Evolutionary conservation across 148 eudicot species (phyloP).

Genomic region (Diospyros kaki): DNA sequence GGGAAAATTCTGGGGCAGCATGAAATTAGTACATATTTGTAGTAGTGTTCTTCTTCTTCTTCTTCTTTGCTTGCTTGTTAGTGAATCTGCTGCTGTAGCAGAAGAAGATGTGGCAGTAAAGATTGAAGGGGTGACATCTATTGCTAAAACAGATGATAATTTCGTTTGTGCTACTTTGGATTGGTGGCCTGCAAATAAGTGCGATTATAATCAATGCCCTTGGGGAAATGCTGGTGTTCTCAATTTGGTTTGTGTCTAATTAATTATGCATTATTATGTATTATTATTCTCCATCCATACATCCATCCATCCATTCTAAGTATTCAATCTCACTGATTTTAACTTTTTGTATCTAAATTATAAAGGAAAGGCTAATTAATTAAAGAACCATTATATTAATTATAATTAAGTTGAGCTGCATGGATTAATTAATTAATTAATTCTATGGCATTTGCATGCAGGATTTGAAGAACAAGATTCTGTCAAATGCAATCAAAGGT

Average conservation of each 20-base stretch:
- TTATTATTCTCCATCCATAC: too few species aligned
- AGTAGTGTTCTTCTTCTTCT: too few species aligned
- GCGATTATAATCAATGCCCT: constrained; percentile 41
- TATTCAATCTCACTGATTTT: too few species aligned
- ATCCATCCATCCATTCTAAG: too few species aligned
- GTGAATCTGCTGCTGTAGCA: neutral
- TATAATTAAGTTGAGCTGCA: too few species aligned
- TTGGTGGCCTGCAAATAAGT: constrained; percentile 54
- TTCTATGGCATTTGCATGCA: constrained; percentile 9
- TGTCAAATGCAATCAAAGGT: constrained; percentile 50
- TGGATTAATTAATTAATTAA: too few species aligned
- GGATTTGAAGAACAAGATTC: constrained; percentile 49
- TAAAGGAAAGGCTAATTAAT: too few species aligned
- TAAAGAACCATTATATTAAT: too few species aligned
- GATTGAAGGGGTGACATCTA: constrained; percentile 13
- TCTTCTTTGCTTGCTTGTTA: neutral
- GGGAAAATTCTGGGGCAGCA: too few species aligned
- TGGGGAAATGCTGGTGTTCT: constrained; percentile 42
- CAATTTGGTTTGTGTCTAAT: constrained; percentile 25
- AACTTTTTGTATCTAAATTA: too few species aligned
- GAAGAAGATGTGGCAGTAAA: constrained; percentile 18
- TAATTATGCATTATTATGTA: too few species aligned
- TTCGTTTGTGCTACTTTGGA: constrained; percentile 53
- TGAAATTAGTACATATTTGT: too few species aligned
- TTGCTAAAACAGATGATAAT: constrained; percentile 33